phyloP scores from a whole-genome alignment of 192 early-diverging fungal species.

The Coemansia sp. region DNA sequence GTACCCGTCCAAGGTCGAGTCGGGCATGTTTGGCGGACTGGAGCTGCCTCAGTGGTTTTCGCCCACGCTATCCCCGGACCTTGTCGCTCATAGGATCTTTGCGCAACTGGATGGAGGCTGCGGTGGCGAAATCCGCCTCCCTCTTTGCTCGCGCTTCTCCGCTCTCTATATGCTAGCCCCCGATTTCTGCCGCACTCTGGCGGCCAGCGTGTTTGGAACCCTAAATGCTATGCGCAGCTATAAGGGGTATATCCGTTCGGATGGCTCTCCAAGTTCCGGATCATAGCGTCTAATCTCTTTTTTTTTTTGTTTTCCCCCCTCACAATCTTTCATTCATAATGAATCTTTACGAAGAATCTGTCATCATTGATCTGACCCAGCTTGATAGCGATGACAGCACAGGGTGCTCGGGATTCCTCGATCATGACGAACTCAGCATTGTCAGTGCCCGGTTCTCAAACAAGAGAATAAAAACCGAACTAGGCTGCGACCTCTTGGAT shows the following conservation, averaged over 20 bases:
- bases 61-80: slow-evolving; percentile 57
- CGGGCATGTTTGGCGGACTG: slow-evolving; percentile 74
- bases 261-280: not conserved
- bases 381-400: slow-evolving; percentile 10
- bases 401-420: slow-evolving; percentile 4
- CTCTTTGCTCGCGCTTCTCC: slow-evolving; percentile 18
- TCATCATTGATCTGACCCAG: slow-evolving; percentile 30
- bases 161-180: slow-evolving; percentile 36
- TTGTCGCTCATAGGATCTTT: slow-evolving; percentile 62
- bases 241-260: slow-evolving; percentile 10
- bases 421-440: slow-evolving; percentile 12
- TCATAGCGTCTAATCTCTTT: not conserved
- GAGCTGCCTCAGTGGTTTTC: slow-evolving; percentile 60
- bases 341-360: not conserved
- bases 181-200: slow-evolving; percentile 9
- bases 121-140: slow-evolving; percentile 53
- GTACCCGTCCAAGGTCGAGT: slow-evolving; percentile 68
- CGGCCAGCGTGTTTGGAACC: slow-evolving; percentile 25
- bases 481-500: not conserved
- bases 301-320: not conserved
- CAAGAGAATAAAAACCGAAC: slow-evolving; percentile 21
- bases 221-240: slow-evolving; percentile 41
- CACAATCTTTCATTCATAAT: no score
- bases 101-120: slow-evolving; percentile 56
- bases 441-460: not conserved